These are phyloP conservation scores for Penicillium ochrochloron DNA, from an alignment of 495 filamentous ascomycete species.

Conservation along the genomic window DNA sequence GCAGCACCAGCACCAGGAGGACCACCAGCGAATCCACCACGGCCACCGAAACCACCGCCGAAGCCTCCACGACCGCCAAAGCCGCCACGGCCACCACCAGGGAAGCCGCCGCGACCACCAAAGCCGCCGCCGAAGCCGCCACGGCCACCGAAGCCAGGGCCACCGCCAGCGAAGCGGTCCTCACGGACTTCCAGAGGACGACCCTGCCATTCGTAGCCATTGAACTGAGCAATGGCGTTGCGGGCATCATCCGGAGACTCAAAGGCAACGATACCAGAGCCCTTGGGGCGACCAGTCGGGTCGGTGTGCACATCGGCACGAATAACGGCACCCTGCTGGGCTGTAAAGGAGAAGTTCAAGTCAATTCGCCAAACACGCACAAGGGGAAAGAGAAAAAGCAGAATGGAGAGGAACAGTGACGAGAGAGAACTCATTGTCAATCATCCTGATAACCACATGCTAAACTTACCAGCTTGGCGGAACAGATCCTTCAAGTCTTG, in stretches of 20 bases:
- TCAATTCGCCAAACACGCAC: conserved; percentile 36
- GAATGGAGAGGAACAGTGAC: conserved; percentile 15
- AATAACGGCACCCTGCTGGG: conserved; percentile 78
- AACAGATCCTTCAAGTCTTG: conserved; percentile 99
- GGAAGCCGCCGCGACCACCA: conserved; percentile 46
- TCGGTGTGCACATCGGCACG: conserved; percentile 95
- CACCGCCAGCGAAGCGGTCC: conserved; percentile 82
- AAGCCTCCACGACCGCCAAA: conserved; percentile 45
- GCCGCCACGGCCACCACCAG: conserved; percentile 55
- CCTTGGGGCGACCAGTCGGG: conserved; percentile 89
- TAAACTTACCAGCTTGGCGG: conserved; percentile 89
- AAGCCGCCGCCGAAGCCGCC: conserved; percentile 50
- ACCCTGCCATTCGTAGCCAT: conserved; percentile 98
- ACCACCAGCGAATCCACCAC: conserved; percentile 28
- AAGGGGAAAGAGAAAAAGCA: conserved; percentile 12
- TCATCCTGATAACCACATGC: not conserved
- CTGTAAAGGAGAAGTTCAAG: conserved; percentile 50
- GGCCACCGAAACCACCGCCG: conserved; percentile 46
- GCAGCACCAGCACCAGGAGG: conserved; percentile 33
- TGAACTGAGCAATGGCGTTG: conserved; percentile 95
- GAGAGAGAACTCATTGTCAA: conserved; percentile 4
- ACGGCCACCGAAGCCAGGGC: conserved; percentile 51
- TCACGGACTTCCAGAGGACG: conserved; percentile 92
- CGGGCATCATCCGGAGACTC: conserved; percentile 93
- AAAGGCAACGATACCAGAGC: conserved; percentile 95